Conservation (phyloP, 1,139 yeast genomes). For the Magnusiomyces suaveolens region DNA sequence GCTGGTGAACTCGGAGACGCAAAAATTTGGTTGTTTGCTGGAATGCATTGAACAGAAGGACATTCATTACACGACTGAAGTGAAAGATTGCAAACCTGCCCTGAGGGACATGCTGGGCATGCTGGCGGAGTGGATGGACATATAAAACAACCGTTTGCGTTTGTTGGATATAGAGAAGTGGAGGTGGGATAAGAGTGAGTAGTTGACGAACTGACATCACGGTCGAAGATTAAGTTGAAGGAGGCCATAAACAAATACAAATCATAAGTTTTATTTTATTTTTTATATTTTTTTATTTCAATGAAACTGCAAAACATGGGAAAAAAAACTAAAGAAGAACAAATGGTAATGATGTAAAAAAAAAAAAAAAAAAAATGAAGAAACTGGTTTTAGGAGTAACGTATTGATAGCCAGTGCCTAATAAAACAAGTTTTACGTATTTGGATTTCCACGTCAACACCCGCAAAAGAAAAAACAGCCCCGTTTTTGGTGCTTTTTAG, state of each 20-base stretch:
- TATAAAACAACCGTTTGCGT: constrained; percentile 12
- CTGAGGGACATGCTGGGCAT: constrained; percentile 14
- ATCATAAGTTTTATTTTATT: too few relatives aligned
- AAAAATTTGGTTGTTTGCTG: constrained; percentile 4
- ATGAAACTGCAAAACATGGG: neutral
- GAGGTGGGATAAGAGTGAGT: neutral
- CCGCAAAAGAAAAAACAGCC: too few relatives aligned
- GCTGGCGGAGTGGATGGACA: constrained; percentile 11
- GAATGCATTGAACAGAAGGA: constrained; percentile 13
- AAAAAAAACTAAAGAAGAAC: neutral
- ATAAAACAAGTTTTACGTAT: too few relatives aligned
- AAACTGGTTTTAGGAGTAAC: neutral
- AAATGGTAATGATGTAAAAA: neutral
- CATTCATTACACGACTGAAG: constrained; percentile 15
- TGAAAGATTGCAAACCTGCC: constrained; percentile 14
- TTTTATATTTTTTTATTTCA: too few relatives aligned
- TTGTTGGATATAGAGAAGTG: neutral
- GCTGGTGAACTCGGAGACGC: neutral
- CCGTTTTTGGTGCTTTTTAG: too few relatives aligned
- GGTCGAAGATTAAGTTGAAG: neutral
- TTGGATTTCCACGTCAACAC: too few relatives aligned
- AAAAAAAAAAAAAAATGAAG: neutral
- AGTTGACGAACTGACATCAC: neutral
- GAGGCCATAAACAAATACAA: too few relatives aligned
- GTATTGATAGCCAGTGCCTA: too few relatives aligned